Evolutionary conservation across 306 rosid genomes (phyloP), one percentile per base, ranked within the genome.

Genomic region (Glycyrrhiza uralensis): DNA sequence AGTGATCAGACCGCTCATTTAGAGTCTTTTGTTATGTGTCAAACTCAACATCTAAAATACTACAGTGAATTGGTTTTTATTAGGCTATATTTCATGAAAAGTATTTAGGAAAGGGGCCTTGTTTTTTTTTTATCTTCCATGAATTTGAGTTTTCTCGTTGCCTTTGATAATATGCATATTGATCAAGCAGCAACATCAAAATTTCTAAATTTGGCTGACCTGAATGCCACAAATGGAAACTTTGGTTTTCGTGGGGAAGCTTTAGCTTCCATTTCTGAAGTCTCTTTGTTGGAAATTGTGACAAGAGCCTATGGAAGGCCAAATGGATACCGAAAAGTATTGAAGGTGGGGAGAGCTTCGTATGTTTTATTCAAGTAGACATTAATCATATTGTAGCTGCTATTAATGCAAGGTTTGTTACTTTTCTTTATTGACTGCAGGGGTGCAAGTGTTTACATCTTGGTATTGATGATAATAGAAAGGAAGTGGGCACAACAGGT

Each of bases 221-320:
- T 56, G 78, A 75, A 85, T 78, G 62, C 77, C 50, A 76, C 71
- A 19, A 73, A 79, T 41, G 77, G 50, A 77, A 85, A 81, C 83
- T 91, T 91, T n/a, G 99, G 97, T 57, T 94, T 84, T 66, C 89
- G 89, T 47, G 99, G 99, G 74, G 96, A 94, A 77, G 89, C 97
- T 68, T 78, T 94, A 86, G 97, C 99, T 80, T 94, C 97, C 71
- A 89, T 94, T 77, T 89, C 96, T 0, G 96, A 91, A 35, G 75
- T 91, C 17, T 88, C 99, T 3, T 71, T 94, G 83, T 64, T 91
- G 80, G 97, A 94, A 80, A 86, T 94, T 59, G 81, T 91, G 58
- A 86, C 99, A 54, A 89, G 89, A 88, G 81, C 90, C 61, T 61
- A 54, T 76, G 97, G 97, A 82, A 87, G 91, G 84, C 89, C 96